A percentile compares a stretch with the other conserved stretches of the same genome.
Conservation (phyloP, 176 grass and related monocot genomes). For the Microstegium vimineum region DNA sequence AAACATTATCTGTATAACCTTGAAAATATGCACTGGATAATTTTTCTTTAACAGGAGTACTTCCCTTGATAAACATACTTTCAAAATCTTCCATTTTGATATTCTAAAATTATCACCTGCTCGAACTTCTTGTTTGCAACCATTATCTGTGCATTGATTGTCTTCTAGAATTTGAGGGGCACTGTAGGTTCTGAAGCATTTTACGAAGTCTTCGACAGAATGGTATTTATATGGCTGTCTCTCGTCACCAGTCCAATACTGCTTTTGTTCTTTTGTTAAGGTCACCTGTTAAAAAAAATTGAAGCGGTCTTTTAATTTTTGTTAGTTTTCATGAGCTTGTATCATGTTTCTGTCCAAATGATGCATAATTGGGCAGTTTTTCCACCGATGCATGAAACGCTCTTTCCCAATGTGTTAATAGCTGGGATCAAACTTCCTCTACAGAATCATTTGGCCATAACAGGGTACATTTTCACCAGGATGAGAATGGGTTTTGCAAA, state of each 20-base stretch:
- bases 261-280: conserved; percentile 71
- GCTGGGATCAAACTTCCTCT: too few species aligned
- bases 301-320: too few species aligned
- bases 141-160: neutral
- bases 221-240: conserved; percentile 59
- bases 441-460: too few species aligned
- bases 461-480: too few species aligned
- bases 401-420: too few species aligned
- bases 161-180: conserved; percentile 26
- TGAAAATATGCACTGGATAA: conserved; percentile 79
- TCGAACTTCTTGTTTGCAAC: neutral
- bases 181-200: conserved; percentile 47
- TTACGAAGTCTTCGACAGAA: conserved; percentile 46
- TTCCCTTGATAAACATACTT: conserved; percentile 74
- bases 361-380: too few species aligned
- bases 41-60: conserved; percentile 73
- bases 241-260: conserved; percentile 66
- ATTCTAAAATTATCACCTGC: neutral
- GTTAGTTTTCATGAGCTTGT: too few species aligned
- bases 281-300: conserved; percentile 41
- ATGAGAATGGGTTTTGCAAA: too few species aligned
- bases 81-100: conserved; percentile 57
- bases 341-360: too few species aligned
- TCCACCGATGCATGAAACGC: too few species aligned
- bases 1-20: conserved; percentile 67